These are phyloP conservation scores for Torulaspora globosa DNA, from an alignment of 1,139 yeast species.

Conservation along the genomic window DNA sequence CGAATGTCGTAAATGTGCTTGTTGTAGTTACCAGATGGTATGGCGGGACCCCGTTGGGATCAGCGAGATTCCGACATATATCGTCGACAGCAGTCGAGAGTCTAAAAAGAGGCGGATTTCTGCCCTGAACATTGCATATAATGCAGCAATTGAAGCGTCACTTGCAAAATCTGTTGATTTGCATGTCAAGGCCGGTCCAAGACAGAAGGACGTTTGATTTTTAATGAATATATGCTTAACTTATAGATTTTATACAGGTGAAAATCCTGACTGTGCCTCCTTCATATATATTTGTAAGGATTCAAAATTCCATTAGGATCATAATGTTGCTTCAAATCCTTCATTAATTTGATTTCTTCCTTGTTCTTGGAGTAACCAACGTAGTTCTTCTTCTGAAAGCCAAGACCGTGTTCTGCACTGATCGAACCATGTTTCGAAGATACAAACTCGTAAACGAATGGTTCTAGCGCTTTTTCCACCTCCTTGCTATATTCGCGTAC, in stretches of 20 bases:
- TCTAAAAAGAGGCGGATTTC: conserved; percentile 29
- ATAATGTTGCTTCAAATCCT: conserved; percentile 67
- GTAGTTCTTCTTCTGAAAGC: conserved; percentile 90
- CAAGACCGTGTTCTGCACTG: conserved; percentile 96
- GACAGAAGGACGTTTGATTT: not conserved
- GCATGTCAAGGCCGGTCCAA: not conserved
- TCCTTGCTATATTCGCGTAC: conserved; percentile 76
- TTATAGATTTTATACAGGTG: conserved; percentile 4
- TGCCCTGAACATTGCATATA: conserved; percentile 6
- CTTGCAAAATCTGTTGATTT: not conserved
- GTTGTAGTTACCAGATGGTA: conserved; percentile 71
- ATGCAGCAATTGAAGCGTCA: too few species aligned
- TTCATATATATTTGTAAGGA: conserved; percentile 75
- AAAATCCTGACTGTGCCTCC: not conserved
- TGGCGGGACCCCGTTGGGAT: conserved; percentile 65
- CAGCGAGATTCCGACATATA: conserved; percentile 61
- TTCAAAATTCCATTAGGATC: conserved; percentile 90
- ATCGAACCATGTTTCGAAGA: conserved; percentile 74
- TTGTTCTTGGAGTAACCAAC: conserved; percentile 76
- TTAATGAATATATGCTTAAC: not conserved
- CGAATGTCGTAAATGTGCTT: conserved; percentile 48
- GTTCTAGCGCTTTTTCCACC: conserved; percentile 78
- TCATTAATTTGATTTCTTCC: conserved; percentile 66
- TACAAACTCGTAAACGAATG: conserved; percentile 91
- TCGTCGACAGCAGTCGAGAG: conserved; percentile 49